Base-by-base conservation (phyloP, 2,329 filamentous ascomycete genomes). In the Cadophora sp. region DNA sequence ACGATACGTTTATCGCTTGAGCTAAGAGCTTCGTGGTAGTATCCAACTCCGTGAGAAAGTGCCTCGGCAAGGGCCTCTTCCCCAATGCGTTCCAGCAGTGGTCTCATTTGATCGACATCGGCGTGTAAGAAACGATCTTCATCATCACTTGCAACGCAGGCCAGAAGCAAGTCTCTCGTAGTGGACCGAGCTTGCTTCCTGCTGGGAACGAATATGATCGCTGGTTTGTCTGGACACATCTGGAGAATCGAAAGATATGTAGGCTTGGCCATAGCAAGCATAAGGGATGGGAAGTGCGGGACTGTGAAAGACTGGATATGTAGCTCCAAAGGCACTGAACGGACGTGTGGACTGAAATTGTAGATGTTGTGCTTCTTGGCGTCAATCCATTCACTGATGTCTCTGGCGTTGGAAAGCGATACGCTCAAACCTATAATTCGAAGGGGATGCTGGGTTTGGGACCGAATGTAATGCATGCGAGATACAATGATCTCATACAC, bases 211-310 rank as follows among this genome's bases (percentile, higher is more conserved):
- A 98, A 99, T 9, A 97, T 84, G 74, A 99, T 88, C 1, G 94
- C 91, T 33, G 95, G 94, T 80, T 97, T 96, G 70, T 96, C 90
- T 0, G 93, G 83, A 7, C 96, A 96, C 78, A 97, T 87, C 75
- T 97, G 93, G 2, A 93, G 87, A 72, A 99, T 92, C 2, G 95
- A 92, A 68, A 93, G 84, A 78, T 97, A 98, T 1, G 93, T 91
- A 22, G 96, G 96, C 79, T 96, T 95, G 18, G 94, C 93, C 96
- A 99, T 99, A 16, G 96, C 94, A 73, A 99, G 87, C 96, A 99
- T 99, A 48, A 99, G 85, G 13, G 96, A 98, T 4, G 96, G 96
- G 82, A 97, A 97, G 77, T 99, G 96, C 56, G 96, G 94, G 68
- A 97, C 97, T 33, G 90, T 92, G 81, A 96, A 99, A 0, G 94